phyloP scores from a whole-genome alignment of 495 filamentous ascomycete genomes.

The Thermothielavioides terrestris region DNA sequence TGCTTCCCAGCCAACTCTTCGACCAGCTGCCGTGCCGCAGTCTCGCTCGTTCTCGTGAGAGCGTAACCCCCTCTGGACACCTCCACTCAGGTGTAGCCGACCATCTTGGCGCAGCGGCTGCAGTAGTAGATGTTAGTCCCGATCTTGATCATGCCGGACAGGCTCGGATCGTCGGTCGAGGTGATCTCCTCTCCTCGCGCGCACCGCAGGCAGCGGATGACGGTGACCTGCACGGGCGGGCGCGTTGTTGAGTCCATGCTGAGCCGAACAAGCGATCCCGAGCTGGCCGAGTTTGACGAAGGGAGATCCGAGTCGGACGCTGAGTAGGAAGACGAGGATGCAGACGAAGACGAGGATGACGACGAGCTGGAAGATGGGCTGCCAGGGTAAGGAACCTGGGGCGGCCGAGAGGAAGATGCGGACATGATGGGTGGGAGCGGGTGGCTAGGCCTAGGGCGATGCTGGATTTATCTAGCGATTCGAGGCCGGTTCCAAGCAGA shows the following conservation, averaged over 20 bases:
- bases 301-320: conserved; percentile 34
- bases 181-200: conserved; percentile 47
- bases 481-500: not conserved
- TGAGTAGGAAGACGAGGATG: conserved; percentile 16
- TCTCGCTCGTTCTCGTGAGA: not conserved
- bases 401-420: conserved; percentile 16
- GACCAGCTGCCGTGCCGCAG: not conserved
- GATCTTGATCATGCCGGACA: conserved; percentile 55
- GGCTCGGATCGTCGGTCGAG: conserved; percentile 44
- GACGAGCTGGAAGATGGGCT: conserved; percentile 33
- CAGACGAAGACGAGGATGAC: conserved; percentile 18
- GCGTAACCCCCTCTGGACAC: not conserved
- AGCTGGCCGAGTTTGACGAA: conserved; percentile 13
- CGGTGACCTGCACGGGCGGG: conserved; percentile 38
- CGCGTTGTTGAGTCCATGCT: conserved; percentile 36
- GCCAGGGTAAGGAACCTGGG: conserved; percentile 28
- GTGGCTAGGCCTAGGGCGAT: not conserved
- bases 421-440: conserved; percentile 24
- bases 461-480: conserved; percentile 2
- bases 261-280: conserved; percentile 19
- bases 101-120: conserved; percentile 61
- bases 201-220: conserved; percentile 48
- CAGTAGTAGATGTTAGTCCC: conserved; percentile 77
- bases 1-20: not conserved
- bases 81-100: conserved; percentile 55